phyloP scores from a whole-genome alignment of 495 filamentous ascomycete species.

The Podospora sp. region DNA sequence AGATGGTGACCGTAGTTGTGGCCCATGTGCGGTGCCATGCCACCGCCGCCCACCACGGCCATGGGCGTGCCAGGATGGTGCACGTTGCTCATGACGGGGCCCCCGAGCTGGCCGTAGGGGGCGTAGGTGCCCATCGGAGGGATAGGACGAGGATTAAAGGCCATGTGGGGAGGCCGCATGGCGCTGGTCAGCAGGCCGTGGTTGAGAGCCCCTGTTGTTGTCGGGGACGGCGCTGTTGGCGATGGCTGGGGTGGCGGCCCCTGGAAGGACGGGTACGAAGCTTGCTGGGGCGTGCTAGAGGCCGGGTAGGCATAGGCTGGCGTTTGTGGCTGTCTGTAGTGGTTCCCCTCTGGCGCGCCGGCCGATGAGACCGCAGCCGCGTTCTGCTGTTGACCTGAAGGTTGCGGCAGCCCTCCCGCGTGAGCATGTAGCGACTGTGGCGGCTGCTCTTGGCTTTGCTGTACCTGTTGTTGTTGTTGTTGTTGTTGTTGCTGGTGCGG shows the following conservation, averaged over 20 bases:
- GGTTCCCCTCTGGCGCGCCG: not conserved
- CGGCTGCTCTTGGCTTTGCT: too few relatives aligned
- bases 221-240: not conserved
- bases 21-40: constrained; percentile 38
- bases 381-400: too few relatives aligned
- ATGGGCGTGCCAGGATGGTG: constrained; percentile 73
- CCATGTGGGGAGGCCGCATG: not conserved
- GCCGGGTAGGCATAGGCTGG: constrained; percentile 5
- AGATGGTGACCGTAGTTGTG: not conserved
- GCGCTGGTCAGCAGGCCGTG: not conserved
- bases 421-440: too few relatives aligned
- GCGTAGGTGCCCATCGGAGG: constrained; percentile 3
- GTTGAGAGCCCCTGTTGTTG: not conserved
- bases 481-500: too few relatives aligned
- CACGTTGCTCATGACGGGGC: constrained; percentile 76
- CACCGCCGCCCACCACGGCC: constrained; percentile 58
- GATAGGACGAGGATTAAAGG: not conserved
- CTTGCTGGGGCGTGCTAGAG: not conserved
- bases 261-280: not conserved
- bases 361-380: too few relatives aligned
- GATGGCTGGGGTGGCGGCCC: constrained; percentile 8
- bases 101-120: constrained; percentile 27
- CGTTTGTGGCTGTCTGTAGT: constrained; percentile 4
- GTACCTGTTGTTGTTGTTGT: constrained; percentile 40
- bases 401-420: too few relatives aligned